Percentiles rank a stretch among this genome's conserved stretches.
Conservation (phyloP, 169 alveolate species). For the Theileria luwenshuni region DNA sequence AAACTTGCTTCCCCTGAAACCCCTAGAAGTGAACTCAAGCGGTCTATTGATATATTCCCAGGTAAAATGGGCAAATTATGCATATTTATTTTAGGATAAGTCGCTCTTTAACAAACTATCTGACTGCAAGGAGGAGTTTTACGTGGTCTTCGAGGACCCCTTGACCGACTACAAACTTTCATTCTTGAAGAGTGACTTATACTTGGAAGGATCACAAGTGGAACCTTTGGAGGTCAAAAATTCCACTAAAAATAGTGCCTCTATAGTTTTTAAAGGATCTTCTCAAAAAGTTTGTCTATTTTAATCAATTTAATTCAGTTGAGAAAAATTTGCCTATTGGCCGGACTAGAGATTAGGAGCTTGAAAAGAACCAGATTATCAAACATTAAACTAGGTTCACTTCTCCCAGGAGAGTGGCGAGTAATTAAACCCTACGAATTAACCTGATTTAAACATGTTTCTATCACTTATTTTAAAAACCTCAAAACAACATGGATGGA, state of each 20-base stretch:
- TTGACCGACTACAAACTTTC: slow-evolving; percentile 44
- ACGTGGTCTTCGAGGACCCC: slow-evolving; percentile 38
- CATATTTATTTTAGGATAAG: slow-evolving; percentile 12
- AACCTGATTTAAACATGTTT: slow-evolving; percentile 9
- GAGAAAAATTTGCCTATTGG: slow-evolving; percentile 51
- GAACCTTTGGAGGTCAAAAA: slow-evolving; percentile 31
- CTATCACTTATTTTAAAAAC: slow-evolving; percentile 10
- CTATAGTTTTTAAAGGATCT: slow-evolving; percentile 34
- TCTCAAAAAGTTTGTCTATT: slow-evolving; percentile 34
- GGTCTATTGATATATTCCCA: slow-evolving; percentile 54
- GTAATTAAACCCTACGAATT: slow-evolving; percentile 43
- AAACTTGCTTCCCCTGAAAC: slow-evolving; percentile 41
- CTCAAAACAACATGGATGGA: slow-evolving; percentile 68
- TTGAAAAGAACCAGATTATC: slow-evolving; percentile 46
- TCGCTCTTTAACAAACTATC: not conserved
- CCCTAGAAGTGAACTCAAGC: slow-evolving; percentile 44
- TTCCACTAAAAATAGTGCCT: slow-evolving; percentile 15
- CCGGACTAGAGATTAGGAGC: slow-evolving; percentile 53
- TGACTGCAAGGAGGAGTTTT: slow-evolving; percentile 52
- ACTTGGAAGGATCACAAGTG: slow-evolving; percentile 49
- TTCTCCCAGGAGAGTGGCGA: slow-evolving; percentile 57
- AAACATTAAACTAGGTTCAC: slow-evolving; percentile 40
- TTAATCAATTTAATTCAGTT: slow-evolving; percentile 24
- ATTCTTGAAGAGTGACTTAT: slow-evolving; percentile 27
- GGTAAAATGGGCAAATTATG: slow-evolving; percentile 8